Percentiles rank a stretch among this genome's conserved stretches.
phyloP scores from a whole-genome alignment of 768 basidiomycete genomes.

The Tulasnella sp. region DNA sequence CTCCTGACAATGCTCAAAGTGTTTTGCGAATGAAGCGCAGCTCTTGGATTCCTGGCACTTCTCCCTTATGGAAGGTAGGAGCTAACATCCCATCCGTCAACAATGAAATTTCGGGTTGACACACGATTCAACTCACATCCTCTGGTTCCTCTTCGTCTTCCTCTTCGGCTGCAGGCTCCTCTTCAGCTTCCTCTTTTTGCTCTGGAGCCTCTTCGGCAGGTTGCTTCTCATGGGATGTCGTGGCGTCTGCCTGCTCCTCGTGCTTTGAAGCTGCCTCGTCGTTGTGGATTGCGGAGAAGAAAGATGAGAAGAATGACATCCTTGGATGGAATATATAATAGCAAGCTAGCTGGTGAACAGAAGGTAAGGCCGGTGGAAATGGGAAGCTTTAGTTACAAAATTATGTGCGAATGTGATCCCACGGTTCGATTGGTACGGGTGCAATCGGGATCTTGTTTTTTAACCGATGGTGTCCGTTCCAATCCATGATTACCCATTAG shows the following conservation, averaged over 20 bases:
- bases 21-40: constrained; percentile 57
- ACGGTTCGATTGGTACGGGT: too few species aligned
- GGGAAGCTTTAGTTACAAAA: too few species aligned
- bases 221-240: constrained; percentile 22
- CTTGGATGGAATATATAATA: too few species aligned
- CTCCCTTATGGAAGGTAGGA: constrained; percentile 56
- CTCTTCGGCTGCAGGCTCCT: constrained; percentile 30
- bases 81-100: constrained; percentile 28
- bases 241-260: neutral
- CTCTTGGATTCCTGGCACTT: constrained; percentile 55
- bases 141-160: constrained; percentile 56
- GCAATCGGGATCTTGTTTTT: too few species aligned
- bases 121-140: constrained; percentile 45
- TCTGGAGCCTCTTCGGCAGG: constrained; percentile 20
- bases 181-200: constrained; percentile 27
- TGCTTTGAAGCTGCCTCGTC: neutral
- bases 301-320: constrained; percentile 12
- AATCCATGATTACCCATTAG: too few species aligned
- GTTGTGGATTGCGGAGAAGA: constrained; percentile 10
- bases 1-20: constrained; percentile 85
- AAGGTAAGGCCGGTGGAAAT: too few species aligned
- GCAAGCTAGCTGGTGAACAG: too few species aligned
- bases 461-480: too few species aligned
- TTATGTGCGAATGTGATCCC: too few species aligned
- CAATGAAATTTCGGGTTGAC: neutral